Conservation (phyloP, 441 rosid species). For the Brassica hybrid region DNA sequence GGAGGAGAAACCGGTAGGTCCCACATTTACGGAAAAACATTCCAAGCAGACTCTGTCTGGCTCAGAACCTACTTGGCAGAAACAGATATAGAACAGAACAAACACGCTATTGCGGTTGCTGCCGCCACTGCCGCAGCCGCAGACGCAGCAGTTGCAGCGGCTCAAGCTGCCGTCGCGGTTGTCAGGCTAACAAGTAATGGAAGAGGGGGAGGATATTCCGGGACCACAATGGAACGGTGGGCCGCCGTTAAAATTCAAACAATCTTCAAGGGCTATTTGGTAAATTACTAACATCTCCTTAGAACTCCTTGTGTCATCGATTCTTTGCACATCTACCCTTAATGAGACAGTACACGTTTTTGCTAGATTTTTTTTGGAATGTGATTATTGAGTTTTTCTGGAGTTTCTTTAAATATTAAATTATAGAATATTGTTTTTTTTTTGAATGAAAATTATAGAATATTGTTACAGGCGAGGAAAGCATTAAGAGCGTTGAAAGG, state of each 20-base stretch:
- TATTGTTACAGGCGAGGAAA: conserved; percentile 66
- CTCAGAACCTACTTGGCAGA: conserved; percentile 68
- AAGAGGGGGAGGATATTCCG: conserved; percentile 42
- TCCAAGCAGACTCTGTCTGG: conserved; percentile 60
- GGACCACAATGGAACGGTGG: conserved; percentile 47
- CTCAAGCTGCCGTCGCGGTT: conserved; percentile 78
- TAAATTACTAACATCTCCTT: conserved; percentile 36
- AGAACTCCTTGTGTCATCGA: background rate
- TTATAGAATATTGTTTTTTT: background rate
- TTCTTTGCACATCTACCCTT: conserved; percentile 38
- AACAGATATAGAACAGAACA: conserved; percentile 80
- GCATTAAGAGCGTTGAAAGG: conserved; percentile 90
- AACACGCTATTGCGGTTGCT: conserved; percentile 93
- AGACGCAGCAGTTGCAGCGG: conserved; percentile 76
- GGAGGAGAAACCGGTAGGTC: conserved; percentile 23
- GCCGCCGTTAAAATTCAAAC: conserved; percentile 67
- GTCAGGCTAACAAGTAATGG: conserved; percentile 68
- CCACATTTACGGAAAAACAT: conserved; percentile 29
- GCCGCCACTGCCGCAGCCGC: conserved; percentile 80
- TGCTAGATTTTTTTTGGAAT: conserved; percentile 7
- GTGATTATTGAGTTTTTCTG: background rate
- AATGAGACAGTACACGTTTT: conserved; percentile 43
- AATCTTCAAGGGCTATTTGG: conserved; percentile 72
- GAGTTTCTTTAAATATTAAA: background rate
- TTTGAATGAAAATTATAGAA: too few relatives aligned